Evolutionary conservation across 2,329 filamentous ascomycete species (phyloP).

Genomic region (Sclerotinia sclerotiorum): DNA sequence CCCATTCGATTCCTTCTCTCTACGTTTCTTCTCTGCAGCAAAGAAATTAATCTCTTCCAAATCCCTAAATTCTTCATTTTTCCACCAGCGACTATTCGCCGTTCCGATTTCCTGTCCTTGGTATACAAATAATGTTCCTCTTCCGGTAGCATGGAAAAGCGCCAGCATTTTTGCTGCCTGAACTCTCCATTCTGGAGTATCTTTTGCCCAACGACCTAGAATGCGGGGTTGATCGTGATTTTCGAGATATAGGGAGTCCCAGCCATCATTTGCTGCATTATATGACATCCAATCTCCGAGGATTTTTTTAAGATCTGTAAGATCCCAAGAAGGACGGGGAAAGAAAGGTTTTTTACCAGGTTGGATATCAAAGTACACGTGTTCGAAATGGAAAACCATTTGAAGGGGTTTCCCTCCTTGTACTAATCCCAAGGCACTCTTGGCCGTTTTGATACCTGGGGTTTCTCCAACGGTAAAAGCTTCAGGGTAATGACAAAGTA

Average conservation of each 20-base stretch:
- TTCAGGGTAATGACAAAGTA: slow-evolving; percentile 44
- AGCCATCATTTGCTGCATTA: slow-evolving; percentile 52
- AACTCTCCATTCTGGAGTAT: slow-evolving; percentile 45
- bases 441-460: slow-evolving; percentile 46
- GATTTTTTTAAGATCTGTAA: slow-evolving; percentile 47
- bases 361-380: slow-evolving; percentile 31
- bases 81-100: slow-evolving; percentile 58
- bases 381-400: slow-evolving; percentile 74
- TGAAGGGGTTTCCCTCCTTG: slow-evolving; percentile 58
- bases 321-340: slow-evolving; percentile 38
- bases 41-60: slow-evolving; percentile 57
- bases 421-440: slow-evolving; percentile 55
- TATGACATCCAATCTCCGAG: slow-evolving; percentile 53
- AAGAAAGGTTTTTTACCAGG: slow-evolving; percentile 29
- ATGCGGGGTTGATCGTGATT: slow-evolving; percentile 57
- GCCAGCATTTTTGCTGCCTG: slow-evolving; percentile 55
- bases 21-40: not conserved
- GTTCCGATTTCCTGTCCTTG: slow-evolving; percentile 62
- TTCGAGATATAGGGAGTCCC: slow-evolving; percentile 58
- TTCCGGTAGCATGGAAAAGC: slow-evolving; percentile 49
- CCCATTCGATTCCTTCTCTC: slow-evolving; percentile 40
- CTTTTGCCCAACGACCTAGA: slow-evolving; percentile 48
- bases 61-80: slow-evolving; percentile 67
- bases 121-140: slow-evolving; percentile 58
- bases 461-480: slow-evolving; percentile 55